Evolutionary conservation across 1,139 yeast species (phyloP).

Genomic region (Saccharomycopsis phalli): DNA sequence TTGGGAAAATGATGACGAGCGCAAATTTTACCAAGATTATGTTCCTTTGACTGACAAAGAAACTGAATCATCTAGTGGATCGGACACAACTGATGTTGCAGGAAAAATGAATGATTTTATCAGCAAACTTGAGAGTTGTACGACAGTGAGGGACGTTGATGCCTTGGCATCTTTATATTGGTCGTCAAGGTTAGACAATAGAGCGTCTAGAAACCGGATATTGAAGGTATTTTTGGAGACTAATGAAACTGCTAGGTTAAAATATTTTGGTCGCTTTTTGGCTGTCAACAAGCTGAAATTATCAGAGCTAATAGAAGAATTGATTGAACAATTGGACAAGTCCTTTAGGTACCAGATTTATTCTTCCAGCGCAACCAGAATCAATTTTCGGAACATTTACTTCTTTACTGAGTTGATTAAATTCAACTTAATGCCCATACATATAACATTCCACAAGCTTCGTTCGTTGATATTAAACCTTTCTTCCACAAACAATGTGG

Average conservation of each 20-base stretch:
- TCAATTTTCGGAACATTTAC: constrained; percentile 49
- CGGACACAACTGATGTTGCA: constrained; percentile 27
- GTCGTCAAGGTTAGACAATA: constrained; percentile 46
- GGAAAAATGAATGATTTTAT: constrained; percentile 39
- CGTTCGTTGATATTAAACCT: constrained; percentile 46
- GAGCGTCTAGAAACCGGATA: constrained; percentile 62
- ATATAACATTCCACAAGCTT: constrained; percentile 63
- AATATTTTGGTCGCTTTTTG: constrained; percentile 54
- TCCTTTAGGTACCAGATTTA: constrained; percentile 54
- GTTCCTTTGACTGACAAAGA: constrained; percentile 27
- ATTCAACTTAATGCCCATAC: constrained; percentile 66
- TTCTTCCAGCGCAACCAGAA: constrained; percentile 30
- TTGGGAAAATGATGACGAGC: constrained; percentile 64
- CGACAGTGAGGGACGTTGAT: constrained; percentile 46
- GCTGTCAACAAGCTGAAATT: constrained; percentile 46
- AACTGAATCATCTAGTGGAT: constrained; percentile 24
- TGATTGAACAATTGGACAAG: constrained; percentile 47
- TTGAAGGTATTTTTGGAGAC: constrained; percentile 43
- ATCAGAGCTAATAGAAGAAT: constrained; percentile 45
- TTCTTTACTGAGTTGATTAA: constrained; percentile 71
- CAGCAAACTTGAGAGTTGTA: constrained; percentile 35
- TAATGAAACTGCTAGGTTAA: constrained; percentile 37
- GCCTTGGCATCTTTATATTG: constrained; percentile 49
- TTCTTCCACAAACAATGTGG: constrained; percentile 47
- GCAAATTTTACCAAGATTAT: constrained; percentile 48